These are phyloP conservation scores for Fennellomyces sp. DNA, from an alignment of 371 early-diverging fungal species.

Conservation along the genomic window DNA sequence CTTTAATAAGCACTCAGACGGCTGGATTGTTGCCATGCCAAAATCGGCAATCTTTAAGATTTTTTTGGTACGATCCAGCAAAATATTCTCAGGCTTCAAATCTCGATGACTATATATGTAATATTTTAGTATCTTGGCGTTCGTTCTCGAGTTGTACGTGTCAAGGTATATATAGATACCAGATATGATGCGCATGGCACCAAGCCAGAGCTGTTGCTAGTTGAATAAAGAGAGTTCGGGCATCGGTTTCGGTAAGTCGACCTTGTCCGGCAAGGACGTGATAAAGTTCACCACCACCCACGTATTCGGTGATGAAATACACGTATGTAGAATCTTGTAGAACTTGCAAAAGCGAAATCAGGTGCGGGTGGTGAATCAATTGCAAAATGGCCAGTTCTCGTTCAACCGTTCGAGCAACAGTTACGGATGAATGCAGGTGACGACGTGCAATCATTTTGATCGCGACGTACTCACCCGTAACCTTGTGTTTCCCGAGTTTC, in stretches of 20 bases:
- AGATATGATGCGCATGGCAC: conserved; percentile 73
- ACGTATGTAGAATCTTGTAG: conserved; percentile 55
- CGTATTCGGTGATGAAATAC: conserved; percentile 44
- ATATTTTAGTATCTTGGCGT: neutral
- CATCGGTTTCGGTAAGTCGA: conserved; percentile 70
- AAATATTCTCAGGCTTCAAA: conserved; percentile 93
- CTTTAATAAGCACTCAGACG: conserved; percentile 61
- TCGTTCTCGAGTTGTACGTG: too few relatives aligned
- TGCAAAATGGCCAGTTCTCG: conserved; percentile 76
- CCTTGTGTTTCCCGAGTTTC: conserved; percentile 40
- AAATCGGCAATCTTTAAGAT: conserved; percentile 85
- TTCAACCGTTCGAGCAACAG: conserved; percentile 60
- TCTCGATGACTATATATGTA: conserved; percentile 85
- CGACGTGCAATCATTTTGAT: conserved; percentile 43
- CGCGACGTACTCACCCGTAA: conserved; percentile 38
- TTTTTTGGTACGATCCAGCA: conserved; percentile 75
- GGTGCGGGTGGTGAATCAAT: conserved; percentile 65
- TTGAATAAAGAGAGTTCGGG: conserved; percentile 88
- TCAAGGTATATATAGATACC: too few relatives aligned
- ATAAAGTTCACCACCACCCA: conserved; percentile 44
- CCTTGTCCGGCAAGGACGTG: conserved; percentile 26
- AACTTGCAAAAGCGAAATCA: conserved; percentile 66
- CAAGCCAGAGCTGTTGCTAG: conserved; percentile 91
- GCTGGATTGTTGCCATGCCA: conserved; percentile 82
- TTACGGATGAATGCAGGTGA: conserved; percentile 34